These are phyloP conservation scores for Colletotrichum sp. DNA, from an alignment of 2,329 filamentous ascomycete species.

Conservation along the genomic window DNA sequence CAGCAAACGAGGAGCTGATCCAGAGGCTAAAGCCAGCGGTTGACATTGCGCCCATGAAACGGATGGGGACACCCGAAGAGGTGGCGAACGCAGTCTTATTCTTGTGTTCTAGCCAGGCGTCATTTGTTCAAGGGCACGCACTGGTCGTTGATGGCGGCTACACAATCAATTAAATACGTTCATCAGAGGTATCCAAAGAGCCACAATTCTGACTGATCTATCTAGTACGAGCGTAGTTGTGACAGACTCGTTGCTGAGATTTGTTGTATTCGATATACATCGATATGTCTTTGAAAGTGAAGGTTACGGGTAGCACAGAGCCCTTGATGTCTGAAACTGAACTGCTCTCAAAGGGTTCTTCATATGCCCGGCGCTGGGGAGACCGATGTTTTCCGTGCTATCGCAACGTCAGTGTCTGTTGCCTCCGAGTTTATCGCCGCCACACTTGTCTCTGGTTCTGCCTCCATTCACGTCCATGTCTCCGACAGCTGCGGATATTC, in stretches of 20 bases:
- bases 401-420: not conserved
- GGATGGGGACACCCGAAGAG: slow-evolving; percentile 55
- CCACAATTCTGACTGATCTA: not conserved
- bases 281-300: too few relatives aligned
- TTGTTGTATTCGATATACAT: not conserved
- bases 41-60: slow-evolving; percentile 52
- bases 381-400: not conserved
- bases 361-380: not conserved
- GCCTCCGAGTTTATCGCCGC: not conserved
- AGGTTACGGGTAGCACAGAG: not conserved
- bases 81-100: slow-evolving; percentile 55
- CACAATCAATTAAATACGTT: slow-evolving; percentile 42
- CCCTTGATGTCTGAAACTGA: not conserved
- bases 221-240: not conserved
- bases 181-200: not conserved
- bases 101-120: slow-evolving; percentile 51
- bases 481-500: not conserved
- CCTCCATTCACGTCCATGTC: not conserved
- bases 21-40: slow-evolving; percentile 44
- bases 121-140: slow-evolving; percentile 57
- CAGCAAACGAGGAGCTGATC: slow-evolving; percentile 39
- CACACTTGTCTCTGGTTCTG: not conserved
- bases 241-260: not conserved
- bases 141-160: slow-evolving; percentile 60
- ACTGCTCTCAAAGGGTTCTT: not conserved